phyloP scores from a whole-genome alignment of 306 rosid genomes.

The Vigna reflexopilosa region DNA sequence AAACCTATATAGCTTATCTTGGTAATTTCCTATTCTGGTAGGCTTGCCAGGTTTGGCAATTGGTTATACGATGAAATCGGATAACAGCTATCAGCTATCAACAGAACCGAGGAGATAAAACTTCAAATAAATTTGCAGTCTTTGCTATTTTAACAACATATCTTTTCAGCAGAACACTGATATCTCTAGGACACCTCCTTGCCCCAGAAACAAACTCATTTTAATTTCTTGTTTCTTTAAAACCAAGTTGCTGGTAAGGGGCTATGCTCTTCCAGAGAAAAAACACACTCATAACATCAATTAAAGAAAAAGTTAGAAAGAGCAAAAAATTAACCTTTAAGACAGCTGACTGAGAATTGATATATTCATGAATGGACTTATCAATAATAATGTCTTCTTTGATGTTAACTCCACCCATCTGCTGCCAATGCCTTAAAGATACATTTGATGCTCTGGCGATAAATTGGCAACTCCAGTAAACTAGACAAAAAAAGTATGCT shows the following conservation, averaged over 20 bases:
- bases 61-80: too few relatives aligned
- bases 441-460: conserved; percentile 82
- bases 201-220: conserved; percentile 4
- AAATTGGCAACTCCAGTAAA: conserved; percentile 96
- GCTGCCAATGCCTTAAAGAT: conserved; percentile 89
- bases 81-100: background rate
- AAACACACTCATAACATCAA: conserved; percentile 25
- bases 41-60: too few relatives aligned
- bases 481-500: conserved; percentile 53
- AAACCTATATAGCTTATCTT: too few relatives aligned
- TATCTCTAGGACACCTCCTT: conserved; percentile 13
- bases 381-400: conserved; percentile 79
- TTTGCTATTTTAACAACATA: conserved; percentile 14
- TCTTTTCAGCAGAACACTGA: conserved; percentile 25
- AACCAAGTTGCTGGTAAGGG: conserved; percentile 33
- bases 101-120: conserved; percentile 13
- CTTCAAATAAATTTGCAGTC: background rate
- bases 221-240: conserved; percentile 9
- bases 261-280: conserved; percentile 13
- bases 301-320: conserved; percentile 5
- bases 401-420: conserved; percentile 93
- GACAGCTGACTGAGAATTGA: conserved; percentile 87
- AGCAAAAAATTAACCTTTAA: conserved; percentile 67
- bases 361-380: conserved; percentile 79
- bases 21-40: too few relatives aligned